Conservation (phyloP, 2,329 filamentous ascomycete genomes). For the Neurospora sp. region DNA sequence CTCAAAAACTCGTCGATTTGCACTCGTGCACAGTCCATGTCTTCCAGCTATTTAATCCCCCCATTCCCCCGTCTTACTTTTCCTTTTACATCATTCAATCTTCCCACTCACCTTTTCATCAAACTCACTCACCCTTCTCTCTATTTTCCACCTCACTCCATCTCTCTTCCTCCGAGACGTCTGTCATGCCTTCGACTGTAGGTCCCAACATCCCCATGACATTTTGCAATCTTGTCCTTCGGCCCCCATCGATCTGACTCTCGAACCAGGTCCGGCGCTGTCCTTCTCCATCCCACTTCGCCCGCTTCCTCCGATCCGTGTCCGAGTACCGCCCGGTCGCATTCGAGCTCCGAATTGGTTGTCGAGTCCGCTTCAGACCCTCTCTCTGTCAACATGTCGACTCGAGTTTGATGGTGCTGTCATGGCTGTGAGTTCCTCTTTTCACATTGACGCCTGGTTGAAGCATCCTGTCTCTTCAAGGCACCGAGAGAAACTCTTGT, state of each 20-base stretch:
- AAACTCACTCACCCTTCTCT: too few species aligned
- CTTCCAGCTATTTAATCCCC: background rate
- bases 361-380: background rate
- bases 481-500: background rate
- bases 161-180: background rate
- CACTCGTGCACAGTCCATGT: background rate
- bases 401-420: background rate
- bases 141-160: too few species aligned
- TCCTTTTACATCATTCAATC: background rate
- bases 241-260: background rate
- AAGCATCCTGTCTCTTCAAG: background rate
- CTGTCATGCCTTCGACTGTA: background rate
- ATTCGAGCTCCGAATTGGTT: background rate
- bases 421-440: background rate
- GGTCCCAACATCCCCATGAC: background rate
- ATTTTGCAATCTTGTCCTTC: background rate
- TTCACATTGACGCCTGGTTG: background rate
- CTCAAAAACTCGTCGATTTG: background rate
- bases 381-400: background rate
- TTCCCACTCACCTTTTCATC: too few species aligned
- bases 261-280: background rate
- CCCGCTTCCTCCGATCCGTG: background rate
- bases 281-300: background rate
- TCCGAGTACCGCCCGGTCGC: background rate
- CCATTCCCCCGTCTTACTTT: background rate